Evolutionary conservation across 1,139 yeast species (phyloP).

Genomic region (Saccharomyces hybrid): DNA sequence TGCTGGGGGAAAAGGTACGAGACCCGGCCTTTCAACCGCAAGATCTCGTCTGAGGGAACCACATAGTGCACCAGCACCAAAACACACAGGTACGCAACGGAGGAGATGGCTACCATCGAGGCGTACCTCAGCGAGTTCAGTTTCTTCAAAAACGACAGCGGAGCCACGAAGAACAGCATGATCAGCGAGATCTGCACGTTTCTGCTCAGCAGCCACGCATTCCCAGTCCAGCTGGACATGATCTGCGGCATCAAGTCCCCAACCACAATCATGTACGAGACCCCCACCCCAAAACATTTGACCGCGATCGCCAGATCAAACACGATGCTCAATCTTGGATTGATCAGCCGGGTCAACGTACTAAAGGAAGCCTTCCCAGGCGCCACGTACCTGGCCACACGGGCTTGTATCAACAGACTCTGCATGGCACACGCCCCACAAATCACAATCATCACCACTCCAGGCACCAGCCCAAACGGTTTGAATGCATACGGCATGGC

Average conservation of each 20-base stretch:
- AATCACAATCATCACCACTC: slow-evolving; percentile 53
- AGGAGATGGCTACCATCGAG: slow-evolving; percentile 57
- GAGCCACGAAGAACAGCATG: slow-evolving; percentile 47
- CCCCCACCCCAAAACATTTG: slow-evolving; percentile 80
- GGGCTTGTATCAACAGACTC: slow-evolving; percentile 27
- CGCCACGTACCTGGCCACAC: slow-evolving; percentile 47
- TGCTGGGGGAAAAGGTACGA: slow-evolving; percentile 33
- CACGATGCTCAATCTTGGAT: slow-evolving; percentile 62
- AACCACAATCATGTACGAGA: slow-evolving; percentile 64
- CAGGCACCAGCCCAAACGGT: slow-evolving; percentile 74
- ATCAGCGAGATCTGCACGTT: slow-evolving; percentile 60
- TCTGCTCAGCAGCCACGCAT: slow-evolving; percentile 37
- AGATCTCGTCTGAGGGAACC: slow-evolving; percentile 33
- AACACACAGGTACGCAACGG: slow-evolving; percentile 58
- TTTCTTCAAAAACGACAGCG: slow-evolving; percentile 56
- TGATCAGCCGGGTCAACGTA: slow-evolving; percentile 66
- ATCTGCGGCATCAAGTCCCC: slow-evolving; percentile 75
- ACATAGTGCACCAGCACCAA: slow-evolving; percentile 53
- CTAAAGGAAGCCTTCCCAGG: slow-evolving; percentile 76
- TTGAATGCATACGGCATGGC: slow-evolving; percentile 89
- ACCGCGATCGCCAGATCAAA: slow-evolving; percentile 87
- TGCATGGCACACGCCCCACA: slow-evolving; percentile 33
- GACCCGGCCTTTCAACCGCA: slow-evolving; percentile 33
- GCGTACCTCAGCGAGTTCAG: slow-evolving; percentile 65
- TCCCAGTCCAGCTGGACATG: slow-evolving; percentile 30